Base-by-base conservation (phyloP, 2,329 filamentous ascomycete genomes). In the Clarireedia hainanense region DNA sequence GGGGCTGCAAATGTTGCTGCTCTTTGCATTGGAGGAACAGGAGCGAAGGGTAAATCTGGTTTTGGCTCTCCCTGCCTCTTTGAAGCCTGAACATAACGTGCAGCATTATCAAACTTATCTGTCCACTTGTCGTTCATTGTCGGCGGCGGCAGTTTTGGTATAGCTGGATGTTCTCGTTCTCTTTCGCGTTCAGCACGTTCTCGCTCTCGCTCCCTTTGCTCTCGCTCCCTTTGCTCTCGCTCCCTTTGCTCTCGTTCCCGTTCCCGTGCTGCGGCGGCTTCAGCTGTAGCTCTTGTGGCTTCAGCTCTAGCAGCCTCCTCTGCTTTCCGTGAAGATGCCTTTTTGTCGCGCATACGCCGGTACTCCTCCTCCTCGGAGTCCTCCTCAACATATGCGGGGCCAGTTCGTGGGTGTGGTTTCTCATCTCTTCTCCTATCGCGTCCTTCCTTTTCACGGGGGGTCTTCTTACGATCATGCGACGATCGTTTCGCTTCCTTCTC, bases 391-490 rank as follows among this genome's bases (percentile, higher is more conserved):
- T 64, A 65, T 15, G 62, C n/a, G 15, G 39, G 39, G n/a, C 9
- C 39, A n/a, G 39, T 50, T 9, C 47, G 26, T 14, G 52, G 40
- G 36, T 57, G 57, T 9, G 57, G 48, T 52, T 68, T 69, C 52
- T 70, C 68, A 17, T 70, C 67, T 1, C 60, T 55, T 1, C 60
- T 55, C 5, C 61, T 71, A 50, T 68, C 70, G 49, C 75, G 74
- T 46, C 61, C 67, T 45, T 70, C 68, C 61, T 69, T 69, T 23
- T 76, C 75, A 57, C 54, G 63, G 49, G 59, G 63, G 49, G 59
- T 62, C 62, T 65, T 72, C 64, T 63, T 67, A 61, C 62, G 68
- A 57, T 62, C 63, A 39, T 57, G 57, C 39, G 65, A 63, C 20
- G 62, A 57, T n/a, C 66, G 59, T 48, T 65, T 67, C 5, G 60